These are phyloP conservation scores for Mentha longifolia DNA, from an alignment of 257 asterid species.

Conservation along the genomic window DNA sequence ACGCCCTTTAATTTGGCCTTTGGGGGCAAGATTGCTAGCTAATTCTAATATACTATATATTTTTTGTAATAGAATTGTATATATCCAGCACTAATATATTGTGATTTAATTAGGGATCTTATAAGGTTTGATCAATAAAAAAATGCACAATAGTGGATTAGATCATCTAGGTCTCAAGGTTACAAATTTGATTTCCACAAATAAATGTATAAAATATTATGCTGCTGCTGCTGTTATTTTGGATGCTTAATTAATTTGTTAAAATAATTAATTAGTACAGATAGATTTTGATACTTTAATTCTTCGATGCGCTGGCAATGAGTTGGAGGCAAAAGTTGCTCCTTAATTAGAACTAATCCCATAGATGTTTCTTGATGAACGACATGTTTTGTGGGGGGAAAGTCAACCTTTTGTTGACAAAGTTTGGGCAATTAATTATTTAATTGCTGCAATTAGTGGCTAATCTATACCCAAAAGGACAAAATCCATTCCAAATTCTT, in stretches of 20 bases:
- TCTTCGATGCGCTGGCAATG: background rate
- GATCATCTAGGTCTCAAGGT: too few relatives aligned
- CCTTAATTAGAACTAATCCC: background rate
- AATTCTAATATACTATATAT: too few relatives aligned
- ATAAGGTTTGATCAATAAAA: background rate
- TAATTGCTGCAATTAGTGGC: background rate
- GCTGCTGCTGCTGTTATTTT: too few relatives aligned
- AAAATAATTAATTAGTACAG: background rate
- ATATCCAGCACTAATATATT: too few relatives aligned
- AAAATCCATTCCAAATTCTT: background rate
- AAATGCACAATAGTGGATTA: too few relatives aligned
- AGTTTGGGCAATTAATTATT: background rate
- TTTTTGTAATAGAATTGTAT: too few relatives aligned
- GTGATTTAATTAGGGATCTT: too few relatives aligned
- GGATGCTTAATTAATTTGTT: too few relatives aligned
- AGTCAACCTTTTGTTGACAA: background rate
- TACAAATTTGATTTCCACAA: too few relatives aligned
- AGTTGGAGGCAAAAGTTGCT: background rate
- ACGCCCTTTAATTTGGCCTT: too few relatives aligned
- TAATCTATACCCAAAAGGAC: slow-evolving; percentile 5
- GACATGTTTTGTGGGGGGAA: background rate
- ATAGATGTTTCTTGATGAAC: background rate
- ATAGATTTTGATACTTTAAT: background rate
- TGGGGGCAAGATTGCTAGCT: too few relatives aligned
- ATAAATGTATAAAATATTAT: too few relatives aligned